Evolutionary conservation across 306 rosid genomes (phyloP), one percentile per base, ranked within the genome.

Genomic region (Sindora glabra): DNA sequence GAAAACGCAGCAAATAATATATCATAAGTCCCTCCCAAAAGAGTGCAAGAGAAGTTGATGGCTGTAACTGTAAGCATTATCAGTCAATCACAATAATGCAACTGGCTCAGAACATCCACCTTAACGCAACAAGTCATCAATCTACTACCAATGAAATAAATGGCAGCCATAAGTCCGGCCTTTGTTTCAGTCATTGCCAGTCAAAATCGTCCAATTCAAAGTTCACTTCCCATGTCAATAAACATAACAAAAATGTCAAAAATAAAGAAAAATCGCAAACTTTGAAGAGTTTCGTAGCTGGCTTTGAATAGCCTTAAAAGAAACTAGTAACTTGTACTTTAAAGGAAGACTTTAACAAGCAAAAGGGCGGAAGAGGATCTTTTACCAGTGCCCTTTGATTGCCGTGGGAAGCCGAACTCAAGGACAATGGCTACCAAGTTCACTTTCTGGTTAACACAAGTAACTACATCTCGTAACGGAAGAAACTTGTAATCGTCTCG

Each of bases 141-240:
- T 57, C 94, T 87, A 87, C 96, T 84, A 90, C 90, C 90, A 55
- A 48, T 15, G 68, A 57, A 71, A 37, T 48, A 47, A 71, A 42
- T 56, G 78, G 90, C 86, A 86, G 94, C 95, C 74, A 76, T 86
- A 76, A 78, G 86, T 48, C 88, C 86, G 88, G 95, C 94, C 95
- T 86, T 90, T 89, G 72, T 53, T 56, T 82, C 95, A 64, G n/a
- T 84, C 97, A 89, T 72, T 16, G 86, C 94, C 90, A 81, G 67
- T 38, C 25, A 27, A 68, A 47, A 24, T 29, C n/a, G 1, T 38
- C 9, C 4, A 17, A 5, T 29, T 14, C 14, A 6, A 5, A 6
- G 17, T 13, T 52, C 2, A 8, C 30, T 22, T 26, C 27, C 51
- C 55, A 4, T 29, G 34, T n/a, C n/a, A n/a, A n/a, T n/a, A n/a